Percentiles rank a stretch among this genome's conserved stretches.
Conservation (phyloP, 2,329 filamentous ascomycete species). For the Hymenoscyphus repandus region DNA sequence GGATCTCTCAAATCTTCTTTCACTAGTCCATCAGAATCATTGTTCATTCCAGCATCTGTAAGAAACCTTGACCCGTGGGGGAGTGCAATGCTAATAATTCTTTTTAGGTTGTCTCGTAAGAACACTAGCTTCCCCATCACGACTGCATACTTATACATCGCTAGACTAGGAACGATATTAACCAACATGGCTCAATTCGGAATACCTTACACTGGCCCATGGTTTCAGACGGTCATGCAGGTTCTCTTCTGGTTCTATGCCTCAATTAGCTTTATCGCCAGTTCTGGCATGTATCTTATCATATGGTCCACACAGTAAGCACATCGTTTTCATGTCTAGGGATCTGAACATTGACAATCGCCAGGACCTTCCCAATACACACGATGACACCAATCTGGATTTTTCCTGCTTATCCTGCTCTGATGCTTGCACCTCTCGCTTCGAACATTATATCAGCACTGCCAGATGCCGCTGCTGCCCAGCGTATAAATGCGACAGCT, state of each 20-base stretch:
- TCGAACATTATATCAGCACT: slow-evolving; percentile 44
- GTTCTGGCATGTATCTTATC: slow-evolving; percentile 67
- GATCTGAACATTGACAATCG: neutral
- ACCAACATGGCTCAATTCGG: slow-evolving; percentile 79
- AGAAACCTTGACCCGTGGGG: slow-evolving; percentile 21
- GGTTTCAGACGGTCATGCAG: slow-evolving; percentile 55
- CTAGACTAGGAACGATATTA: slow-evolving; percentile 66
- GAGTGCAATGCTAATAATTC: neutral
- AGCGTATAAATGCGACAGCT: slow-evolving; percentile 39
- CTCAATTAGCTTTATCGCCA: slow-evolving; percentile 60
- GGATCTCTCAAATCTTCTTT: slow-evolving; percentile 68
- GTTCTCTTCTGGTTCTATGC: slow-evolving; percentile 72
- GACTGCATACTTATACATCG: slow-evolving; percentile 25
- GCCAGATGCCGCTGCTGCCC: slow-evolving; percentile 28
- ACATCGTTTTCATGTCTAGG: neutral
- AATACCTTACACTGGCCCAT: slow-evolving; percentile 52
- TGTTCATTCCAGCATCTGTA: slow-evolving; percentile 69
- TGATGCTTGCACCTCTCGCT: slow-evolving; percentile 69
- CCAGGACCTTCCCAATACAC: slow-evolving; percentile 58
- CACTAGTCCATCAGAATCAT: slow-evolving; percentile 68
- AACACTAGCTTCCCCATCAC: slow-evolving; percentile 39
- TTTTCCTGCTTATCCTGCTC: slow-evolving; percentile 76
- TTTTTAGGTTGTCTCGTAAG: slow-evolving; percentile 41
- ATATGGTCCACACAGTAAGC: slow-evolving; percentile 58
- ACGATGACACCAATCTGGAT: slow-evolving; percentile 88